A percentile compares a stretch with the other conserved stretches of the same genome.
These are phyloP conservation scores for Tetracentron sinense DNA, from an alignment of 164 flowering plant species.

Conservation along the genomic window DNA sequence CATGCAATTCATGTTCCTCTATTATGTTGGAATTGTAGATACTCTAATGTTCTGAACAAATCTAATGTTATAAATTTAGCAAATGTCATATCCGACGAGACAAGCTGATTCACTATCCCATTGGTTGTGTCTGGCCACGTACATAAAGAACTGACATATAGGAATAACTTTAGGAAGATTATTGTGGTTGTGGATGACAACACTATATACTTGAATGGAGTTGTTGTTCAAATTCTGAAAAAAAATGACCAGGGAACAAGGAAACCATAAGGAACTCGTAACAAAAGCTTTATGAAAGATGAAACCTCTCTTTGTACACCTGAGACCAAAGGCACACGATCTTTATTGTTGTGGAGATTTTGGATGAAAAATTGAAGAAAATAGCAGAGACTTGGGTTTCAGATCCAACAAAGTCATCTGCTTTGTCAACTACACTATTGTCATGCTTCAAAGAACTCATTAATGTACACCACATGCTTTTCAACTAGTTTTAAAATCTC, in stretches of 20 bases:
- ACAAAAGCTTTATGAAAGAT: conserved; percentile 8
- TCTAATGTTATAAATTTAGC: conserved; percentile 60
- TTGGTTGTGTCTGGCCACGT: conserved; percentile 89
- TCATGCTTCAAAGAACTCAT: too few species aligned
- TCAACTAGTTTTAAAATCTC: too few species aligned
- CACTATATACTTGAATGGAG: conserved; percentile 73
- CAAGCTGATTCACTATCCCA: conserved; percentile 37
- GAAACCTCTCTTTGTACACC: conserved; percentile 7
- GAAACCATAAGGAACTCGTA: too few species aligned
- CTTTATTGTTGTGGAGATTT: conserved; percentile 61
- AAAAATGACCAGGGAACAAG: conserved; percentile 20
- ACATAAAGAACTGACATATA: conserved; percentile 72
- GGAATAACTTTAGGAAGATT: conserved; percentile 66
- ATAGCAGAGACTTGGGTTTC: conserved; percentile 80
- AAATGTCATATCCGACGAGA: conserved; percentile 51
- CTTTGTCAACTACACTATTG: too few species aligned
- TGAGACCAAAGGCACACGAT: conserved; percentile 43
- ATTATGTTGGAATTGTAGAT: background rate
- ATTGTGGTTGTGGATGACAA: conserved; percentile 50
- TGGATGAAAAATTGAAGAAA: conserved; percentile 46
- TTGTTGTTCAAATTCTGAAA: conserved; percentile 75
- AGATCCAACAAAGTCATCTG: too few species aligned
- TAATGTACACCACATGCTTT: too few species aligned
- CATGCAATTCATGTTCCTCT: background rate
- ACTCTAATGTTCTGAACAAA: background rate